Percentiles rank a stretch among this genome's conserved stretches.
Conservation (phyloP, 371 early-diverging fungal genomes). For the Chytridium lagenaria region DNA sequence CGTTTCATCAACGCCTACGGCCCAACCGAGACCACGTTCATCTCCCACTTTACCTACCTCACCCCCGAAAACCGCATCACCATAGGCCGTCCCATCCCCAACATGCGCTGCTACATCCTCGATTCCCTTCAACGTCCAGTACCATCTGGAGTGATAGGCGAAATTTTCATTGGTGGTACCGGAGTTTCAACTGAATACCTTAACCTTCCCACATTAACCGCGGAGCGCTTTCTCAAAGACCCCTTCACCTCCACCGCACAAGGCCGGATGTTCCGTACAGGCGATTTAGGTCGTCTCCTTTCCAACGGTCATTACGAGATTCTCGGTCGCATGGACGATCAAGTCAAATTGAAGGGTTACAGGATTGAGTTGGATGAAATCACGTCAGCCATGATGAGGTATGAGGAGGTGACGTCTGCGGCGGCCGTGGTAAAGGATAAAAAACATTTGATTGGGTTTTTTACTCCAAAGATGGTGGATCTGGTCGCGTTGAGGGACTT, state of each 20-base stretch:
- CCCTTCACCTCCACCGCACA: conserved; percentile 8
- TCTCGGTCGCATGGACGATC: conserved; percentile 50
- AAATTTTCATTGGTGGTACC: conserved; percentile 31
- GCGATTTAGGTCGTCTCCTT: conserved; percentile 41
- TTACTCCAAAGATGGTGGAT: conserved; percentile 36
- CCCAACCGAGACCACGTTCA: conserved; percentile 40
- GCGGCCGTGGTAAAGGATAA: conserved; percentile 29
- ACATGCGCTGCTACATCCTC: conserved; percentile 22
- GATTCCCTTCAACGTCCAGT: conserved; percentile 18
- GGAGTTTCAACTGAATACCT: conserved; percentile 24
- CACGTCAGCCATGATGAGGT: conserved; percentile 10
- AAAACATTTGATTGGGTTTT: conserved; percentile 29
- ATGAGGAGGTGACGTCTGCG: conserved; percentile 24
- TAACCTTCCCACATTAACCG: conserved; percentile 35
- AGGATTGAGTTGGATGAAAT: conserved; percentile 58
- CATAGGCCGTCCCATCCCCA: conserved; percentile 21
- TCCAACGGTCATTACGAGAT: conserved; percentile 50
- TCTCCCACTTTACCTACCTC: conserved; percentile 3
- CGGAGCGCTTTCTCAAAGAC: conserved; percentile 31
- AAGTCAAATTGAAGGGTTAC: conserved; percentile 56
- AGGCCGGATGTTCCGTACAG: conserved; percentile 31
- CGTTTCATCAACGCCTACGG: conserved; percentile 44
- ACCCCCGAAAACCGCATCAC: conserved; percentile 2
- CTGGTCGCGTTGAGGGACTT: conserved; percentile 16
- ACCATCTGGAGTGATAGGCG: conserved; percentile 36